These are phyloP conservation scores for Fragilariopsis cylindrus DNA, from an alignment of 108 stramenopile species.

Conservation along the genomic window DNA sequence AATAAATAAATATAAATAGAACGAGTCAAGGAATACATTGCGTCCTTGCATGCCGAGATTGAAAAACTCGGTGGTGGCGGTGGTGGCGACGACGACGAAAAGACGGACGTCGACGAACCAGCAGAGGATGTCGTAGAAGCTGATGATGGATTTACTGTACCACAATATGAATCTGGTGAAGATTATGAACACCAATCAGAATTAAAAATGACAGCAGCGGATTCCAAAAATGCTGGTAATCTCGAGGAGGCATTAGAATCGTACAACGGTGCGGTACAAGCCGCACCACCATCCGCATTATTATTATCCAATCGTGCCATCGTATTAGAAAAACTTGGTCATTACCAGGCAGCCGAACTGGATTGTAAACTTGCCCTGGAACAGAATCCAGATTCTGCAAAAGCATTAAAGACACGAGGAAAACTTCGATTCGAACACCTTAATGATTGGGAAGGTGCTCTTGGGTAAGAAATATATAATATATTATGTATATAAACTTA, in stretches of 20 bases:
- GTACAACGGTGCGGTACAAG: constrained; percentile 70
- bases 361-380: constrained; percentile 80
- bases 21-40: constrained; percentile 27
- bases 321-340: constrained; percentile 57
- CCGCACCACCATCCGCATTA: constrained; percentile 77
- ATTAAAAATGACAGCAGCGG: constrained; percentile 71
- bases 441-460: constrained; percentile 54
- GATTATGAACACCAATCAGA: constrained; percentile 68
- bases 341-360: constrained; percentile 57
- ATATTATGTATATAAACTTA: neutral
- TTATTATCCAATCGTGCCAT: constrained; percentile 85
- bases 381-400: constrained; percentile 86
- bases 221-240: constrained; percentile 56
- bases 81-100: neutral
- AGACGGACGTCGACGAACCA: neutral
- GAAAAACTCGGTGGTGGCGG: constrained; percentile 17
- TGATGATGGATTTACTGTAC: constrained; percentile 45
- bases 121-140: constrained; percentile 16
- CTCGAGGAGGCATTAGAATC: constrained; percentile 61
- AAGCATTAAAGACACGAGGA: constrained; percentile 78
- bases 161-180: constrained; percentile 59
- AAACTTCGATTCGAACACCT: constrained; percentile 40
- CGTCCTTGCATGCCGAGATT: constrained; percentile 17
- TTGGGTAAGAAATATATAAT: constrained; percentile 4
- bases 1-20: neutral